Base-by-base conservation (phyloP, 192 early-diverging fungal genomes). In the Mortierella hygrophila region DNA sequence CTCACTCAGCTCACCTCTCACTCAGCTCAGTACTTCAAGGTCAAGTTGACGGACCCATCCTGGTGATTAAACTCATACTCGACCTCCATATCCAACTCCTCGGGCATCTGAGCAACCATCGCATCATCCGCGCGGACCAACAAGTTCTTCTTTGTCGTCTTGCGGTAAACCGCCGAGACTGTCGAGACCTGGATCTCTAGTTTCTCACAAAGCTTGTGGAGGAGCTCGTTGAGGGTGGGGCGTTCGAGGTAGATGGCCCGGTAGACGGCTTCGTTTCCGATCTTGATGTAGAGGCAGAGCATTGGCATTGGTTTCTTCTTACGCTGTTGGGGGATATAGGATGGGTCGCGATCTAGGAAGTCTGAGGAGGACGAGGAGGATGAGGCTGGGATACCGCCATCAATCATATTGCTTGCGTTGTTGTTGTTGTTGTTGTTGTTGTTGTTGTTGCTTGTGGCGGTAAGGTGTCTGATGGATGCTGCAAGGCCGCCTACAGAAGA, bases 31-130 rank as follows among this genome's bases (percentile, higher is more conserved):
- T 90, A 92, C 40, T 81, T 89, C n/a, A 92, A 70, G 6, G 85
- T 79, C 35, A 92, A 74, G 20, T 83, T 90, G 15, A 90, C 70
- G n/a, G 75, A 74, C 32, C 89, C 89, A 75, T 92, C 90, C 29
- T 79, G 74, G 70, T 87, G 78, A 5, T 87, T 77, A 68, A 80
- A 85, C 8, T 86, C 79, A 69, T 77, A 85, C 18, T 89, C 85
- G 29, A 96, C 89, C 8, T 92, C 91, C 90, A 95, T 95, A 70
- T 90, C 90, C 49, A 92, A 89, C 85, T 94, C 93, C 69, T 95
- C 94, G 8, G 88, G 79, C 78, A 96, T 92, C 76, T 93, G 90
- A 20, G 85, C 70, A 21, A 95, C 82, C 32, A 93, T 89, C 37
- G 80, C 82, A 82, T 95, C 94, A 73, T 94, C 93, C 11, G 93